Percentiles rank a stretch among this genome's conserved stretches.
Conservation (phyloP, 768 basidiomycete species). For the Xerocomellus chrysenteron region DNA sequence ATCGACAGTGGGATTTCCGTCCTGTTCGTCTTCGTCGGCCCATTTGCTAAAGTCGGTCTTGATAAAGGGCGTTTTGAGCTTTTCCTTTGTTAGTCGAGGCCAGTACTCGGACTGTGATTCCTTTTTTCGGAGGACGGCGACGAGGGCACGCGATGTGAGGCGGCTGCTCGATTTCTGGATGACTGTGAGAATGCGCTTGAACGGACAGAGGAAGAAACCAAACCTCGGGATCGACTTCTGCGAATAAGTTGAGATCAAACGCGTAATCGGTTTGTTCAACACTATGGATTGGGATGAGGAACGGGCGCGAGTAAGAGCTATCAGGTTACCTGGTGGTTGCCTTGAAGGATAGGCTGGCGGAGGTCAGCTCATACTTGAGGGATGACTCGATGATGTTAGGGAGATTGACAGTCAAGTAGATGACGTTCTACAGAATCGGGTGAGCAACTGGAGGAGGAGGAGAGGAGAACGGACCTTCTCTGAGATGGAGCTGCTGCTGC, state of each 20-base stretch:
- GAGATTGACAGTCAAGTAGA: conserved; percentile 83
- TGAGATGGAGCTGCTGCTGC: conserved; percentile 63
- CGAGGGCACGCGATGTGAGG: conserved; percentile 67
- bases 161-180: conserved; percentile 39
- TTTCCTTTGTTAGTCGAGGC: conserved; percentile 91
- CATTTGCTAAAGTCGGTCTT: conserved; percentile 97
- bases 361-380: conserved; percentile 59
- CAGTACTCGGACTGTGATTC: conserved; percentile 75
- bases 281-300: conserved; percentile 18
- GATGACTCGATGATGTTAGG: conserved; percentile 62
- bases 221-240: conserved; percentile 76
- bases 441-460: neutral
- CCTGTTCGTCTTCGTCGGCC: conserved; percentile 98
- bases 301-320: neutral
- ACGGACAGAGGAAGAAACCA: neutral
- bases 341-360: conserved; percentile 60
- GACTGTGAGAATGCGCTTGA: conserved; percentile 1
- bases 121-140: conserved; percentile 78
- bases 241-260: conserved; percentile 76
- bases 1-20: conserved; percentile 46
- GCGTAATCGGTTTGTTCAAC: conserved; percentile 62
- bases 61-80: conserved; percentile 73
- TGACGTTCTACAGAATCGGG: conserved; percentile 60
- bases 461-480: conserved; percentile 56
- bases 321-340: conserved; percentile 61